A percentile compares a stretch with the other conserved stretches of the same genome.
Evolutionary conservation across 495 filamentous ascomycete genomes (phyloP).

Genomic region (Mycothermus thermophilus): DNA sequence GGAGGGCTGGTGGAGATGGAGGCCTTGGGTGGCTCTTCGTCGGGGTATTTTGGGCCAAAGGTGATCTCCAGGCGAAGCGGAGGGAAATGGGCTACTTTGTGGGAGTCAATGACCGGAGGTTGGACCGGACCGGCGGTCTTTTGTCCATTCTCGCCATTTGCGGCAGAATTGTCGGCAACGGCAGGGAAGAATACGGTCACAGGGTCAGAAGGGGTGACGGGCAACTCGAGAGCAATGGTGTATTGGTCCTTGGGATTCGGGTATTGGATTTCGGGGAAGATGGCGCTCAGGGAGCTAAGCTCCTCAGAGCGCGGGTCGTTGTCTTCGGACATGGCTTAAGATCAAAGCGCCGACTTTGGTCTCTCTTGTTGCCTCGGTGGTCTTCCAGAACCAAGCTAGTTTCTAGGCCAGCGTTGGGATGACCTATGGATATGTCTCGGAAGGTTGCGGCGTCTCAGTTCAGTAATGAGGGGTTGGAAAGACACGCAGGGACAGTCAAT

Average conservation of each 20-base stretch:
- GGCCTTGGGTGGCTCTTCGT: slow-evolving; percentile 48
- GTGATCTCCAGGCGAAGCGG: slow-evolving; percentile 53
- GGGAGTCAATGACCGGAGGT: slow-evolving; percentile 33
- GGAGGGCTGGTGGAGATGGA: slow-evolving; percentile 47
- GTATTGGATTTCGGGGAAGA: slow-evolving; percentile 68
- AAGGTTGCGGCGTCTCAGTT: too few relatives aligned
- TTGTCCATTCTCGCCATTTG: slow-evolving; percentile 1
- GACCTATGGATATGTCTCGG: too few relatives aligned
- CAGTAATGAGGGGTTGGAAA: too few relatives aligned
- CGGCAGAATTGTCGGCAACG: slow-evolving; percentile 25
- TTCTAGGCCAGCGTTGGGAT: too few relatives aligned
- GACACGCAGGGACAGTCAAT: too few relatives aligned
- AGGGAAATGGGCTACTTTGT: slow-evolving; percentile 62
- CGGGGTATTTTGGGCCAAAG: slow-evolving; percentile 67
- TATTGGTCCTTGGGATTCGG: slow-evolving; percentile 46
- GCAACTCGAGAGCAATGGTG: slow-evolving; percentile 54
- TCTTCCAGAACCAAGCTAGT: too few relatives aligned
- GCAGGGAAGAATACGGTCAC: slow-evolving; percentile 57
- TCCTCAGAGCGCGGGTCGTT: slow-evolving; percentile 67
- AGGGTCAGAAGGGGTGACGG: slow-evolving; percentile 54
- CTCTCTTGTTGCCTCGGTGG: too few relatives aligned
- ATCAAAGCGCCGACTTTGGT: too few relatives aligned
- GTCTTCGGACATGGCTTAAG: slow-evolving; percentile 16
- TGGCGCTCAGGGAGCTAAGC: slow-evolving; percentile 69
- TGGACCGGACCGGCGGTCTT: background rate